Evolutionary conservation across 441 rosid species (phyloP).

Genomic region (Lepidium campestre): DNA sequence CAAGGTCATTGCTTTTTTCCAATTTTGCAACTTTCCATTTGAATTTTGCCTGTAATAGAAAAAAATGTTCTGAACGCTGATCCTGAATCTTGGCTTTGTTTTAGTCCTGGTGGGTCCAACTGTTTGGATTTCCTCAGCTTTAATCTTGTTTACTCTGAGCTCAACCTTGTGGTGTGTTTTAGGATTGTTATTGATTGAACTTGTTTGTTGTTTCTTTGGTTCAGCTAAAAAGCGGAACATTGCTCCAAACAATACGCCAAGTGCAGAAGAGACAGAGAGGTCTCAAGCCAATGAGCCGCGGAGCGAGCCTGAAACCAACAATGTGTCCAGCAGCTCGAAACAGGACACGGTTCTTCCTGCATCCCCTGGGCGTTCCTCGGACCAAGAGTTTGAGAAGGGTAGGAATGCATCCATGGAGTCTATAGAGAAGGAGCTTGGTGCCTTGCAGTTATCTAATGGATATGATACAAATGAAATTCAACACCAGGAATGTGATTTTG

Average conservation of each 20-base stretch:
- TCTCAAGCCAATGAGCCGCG: constrained; percentile 18
- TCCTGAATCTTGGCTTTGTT: neutral
- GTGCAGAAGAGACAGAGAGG: constrained; percentile 28
- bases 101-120: neutral
- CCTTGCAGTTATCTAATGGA: constrained; percentile 8
- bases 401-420: constrained; percentile 22
- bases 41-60: neutral
- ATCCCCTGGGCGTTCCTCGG: constrained; percentile 17
- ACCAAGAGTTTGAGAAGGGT: constrained; percentile 24
- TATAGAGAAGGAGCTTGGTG: constrained; percentile 28
- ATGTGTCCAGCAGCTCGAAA: constrained; percentile 32
- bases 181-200: neutral
- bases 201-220: constrained; percentile 26
- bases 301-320: constrained; percentile 24
- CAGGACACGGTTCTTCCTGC: constrained; percentile 28
- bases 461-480: constrained; percentile 6
- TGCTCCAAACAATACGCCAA: constrained; percentile 27
- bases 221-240: constrained; percentile 48
- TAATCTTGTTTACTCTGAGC: neutral
- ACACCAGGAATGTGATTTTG: constrained; percentile 17
- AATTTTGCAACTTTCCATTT: neutral
- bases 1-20: constrained; percentile 43
- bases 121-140: neutral
- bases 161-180: neutral
- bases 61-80: neutral